These are phyloP conservation scores for Gypsophila paniculata DNA, from an alignment of 179 eudicot genomes.

Conservation along the genomic window DNA sequence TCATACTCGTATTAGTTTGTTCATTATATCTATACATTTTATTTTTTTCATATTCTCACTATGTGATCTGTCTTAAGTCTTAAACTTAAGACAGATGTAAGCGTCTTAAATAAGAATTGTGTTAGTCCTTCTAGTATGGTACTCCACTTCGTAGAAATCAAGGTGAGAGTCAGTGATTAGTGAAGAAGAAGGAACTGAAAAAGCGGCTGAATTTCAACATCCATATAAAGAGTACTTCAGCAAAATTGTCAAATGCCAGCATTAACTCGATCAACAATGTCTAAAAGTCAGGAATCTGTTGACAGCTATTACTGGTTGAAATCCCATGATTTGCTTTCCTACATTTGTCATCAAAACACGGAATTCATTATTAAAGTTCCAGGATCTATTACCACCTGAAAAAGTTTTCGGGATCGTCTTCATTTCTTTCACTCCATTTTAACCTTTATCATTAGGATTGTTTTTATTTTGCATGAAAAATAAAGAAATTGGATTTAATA, in stretches of 20 bases:
- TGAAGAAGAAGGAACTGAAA: slow-evolving; percentile 17
- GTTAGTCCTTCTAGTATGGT: too few species aligned
- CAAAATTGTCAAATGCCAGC: slow-evolving; percentile 18
- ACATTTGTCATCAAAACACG: slow-evolving; percentile 1
- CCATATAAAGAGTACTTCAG: background rate
- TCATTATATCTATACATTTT: too few species aligned
- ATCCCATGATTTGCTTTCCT: background rate
- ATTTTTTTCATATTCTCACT: too few species aligned
- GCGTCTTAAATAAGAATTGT: too few species aligned
- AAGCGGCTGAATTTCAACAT: background rate
- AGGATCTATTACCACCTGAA: background rate
- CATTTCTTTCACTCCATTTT: too few species aligned
- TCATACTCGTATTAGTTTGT: too few species aligned
- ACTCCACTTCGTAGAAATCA: too few species aligned
- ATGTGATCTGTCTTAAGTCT: too few species aligned
- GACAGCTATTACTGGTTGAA: slow-evolving; percentile 4
- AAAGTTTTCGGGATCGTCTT: background rate
- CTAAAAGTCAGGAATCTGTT: slow-evolving; percentile 11
- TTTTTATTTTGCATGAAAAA: too few species aligned
- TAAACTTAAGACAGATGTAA: too few species aligned
- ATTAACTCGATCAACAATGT: slow-evolving; percentile 2
- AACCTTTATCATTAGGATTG: too few species aligned
- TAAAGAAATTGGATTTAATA: too few species aligned
- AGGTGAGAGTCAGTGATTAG: slow-evolving; percentile 4
- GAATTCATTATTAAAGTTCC: background rate